Base-by-base conservation (phyloP, 2,329 filamentous ascomycete species). In the Sclerotinia minor region DNA sequence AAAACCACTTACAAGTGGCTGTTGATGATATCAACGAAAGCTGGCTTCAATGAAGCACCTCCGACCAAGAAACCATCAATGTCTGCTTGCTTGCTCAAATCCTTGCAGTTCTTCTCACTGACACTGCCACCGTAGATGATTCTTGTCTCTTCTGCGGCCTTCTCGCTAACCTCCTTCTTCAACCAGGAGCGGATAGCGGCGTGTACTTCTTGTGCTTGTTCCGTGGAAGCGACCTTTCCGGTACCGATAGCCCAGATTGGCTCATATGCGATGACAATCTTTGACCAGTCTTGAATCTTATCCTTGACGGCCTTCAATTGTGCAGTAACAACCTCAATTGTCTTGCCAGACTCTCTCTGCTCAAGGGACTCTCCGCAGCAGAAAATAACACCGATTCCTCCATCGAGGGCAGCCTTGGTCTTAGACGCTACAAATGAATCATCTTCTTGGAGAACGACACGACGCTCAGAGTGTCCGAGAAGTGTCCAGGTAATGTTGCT, bases 41-140 rank as follows among this genome's bases (percentile, higher is more conserved):
- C 94, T 78, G 94, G 94, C 89, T 98, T 98, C 83, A 98, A 87
- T 80, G 91, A 95, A 78, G 94, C 94, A 81, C 94, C 94, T 73
- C 94, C 94, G 74, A 98, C 94, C 74, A 98, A 87, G 89, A 98
- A 98, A 69, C 95, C 95, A 81, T 99, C 95, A 80, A 99, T 97
- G 81, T 99, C 95, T 72, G 87, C 80, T 87, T 98, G 88, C 85
- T 93, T 94, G 79, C 91, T 88, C 76, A 99, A 87, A 72, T 98
- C 94, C 78, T 85, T 87, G 86, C 92, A 96, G 88, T 99, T 99
- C 91, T 97, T 97, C 86, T 97, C 95, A 79, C 86, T 96, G 77
- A 99, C 95, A 76, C 91, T 95, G 78, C 95, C 95, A 74, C 95
- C 95, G 82, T 99, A 99, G 79, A 99, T 89, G 79, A 99, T 92